Evolutionary conservation across 257 asterid species (phyloP).

Genomic region (Ballota nigra): DNA sequence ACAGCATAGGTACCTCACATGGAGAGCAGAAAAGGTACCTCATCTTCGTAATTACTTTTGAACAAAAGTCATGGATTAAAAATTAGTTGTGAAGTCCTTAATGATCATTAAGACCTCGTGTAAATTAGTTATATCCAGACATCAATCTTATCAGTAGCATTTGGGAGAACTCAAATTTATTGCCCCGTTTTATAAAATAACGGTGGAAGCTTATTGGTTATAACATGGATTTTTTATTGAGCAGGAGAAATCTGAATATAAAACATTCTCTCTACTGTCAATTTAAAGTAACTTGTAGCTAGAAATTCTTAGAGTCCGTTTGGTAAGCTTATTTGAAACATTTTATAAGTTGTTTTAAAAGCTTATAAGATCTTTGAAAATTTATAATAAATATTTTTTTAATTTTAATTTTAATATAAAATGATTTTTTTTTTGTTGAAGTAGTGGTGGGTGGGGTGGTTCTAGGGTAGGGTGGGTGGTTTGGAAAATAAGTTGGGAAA

Average conservation of each 20-base stretch:
- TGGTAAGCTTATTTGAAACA: no score
- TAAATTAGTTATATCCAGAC: not conserved
- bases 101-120: not conserved
- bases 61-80: not conserved
- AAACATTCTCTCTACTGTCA: not conserved
- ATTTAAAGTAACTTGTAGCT: not conserved
- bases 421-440: no score
- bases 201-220: not conserved
- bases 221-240: not conserved
- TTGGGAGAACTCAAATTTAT: not conserved
- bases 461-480: no score
- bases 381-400: no score
- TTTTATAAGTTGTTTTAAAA: no score
- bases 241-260: not conserved
- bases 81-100: not conserved
- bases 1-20: constrained; percentile 74
- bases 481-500: no score
- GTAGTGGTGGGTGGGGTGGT: no score
- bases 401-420: no score
- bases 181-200: not conserved
- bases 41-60: not conserved
- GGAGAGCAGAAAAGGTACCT: constrained; percentile 84
- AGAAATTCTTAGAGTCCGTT: not conserved
- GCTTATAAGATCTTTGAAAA: no score
- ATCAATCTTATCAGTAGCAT: not conserved